Percentiles rank a stretch among this genome's conserved stretches.
These are phyloP conservation scores for Fusarium albidum DNA, from an alignment of 2,329 filamentous ascomycete genomes.

Conservation along the genomic window DNA sequence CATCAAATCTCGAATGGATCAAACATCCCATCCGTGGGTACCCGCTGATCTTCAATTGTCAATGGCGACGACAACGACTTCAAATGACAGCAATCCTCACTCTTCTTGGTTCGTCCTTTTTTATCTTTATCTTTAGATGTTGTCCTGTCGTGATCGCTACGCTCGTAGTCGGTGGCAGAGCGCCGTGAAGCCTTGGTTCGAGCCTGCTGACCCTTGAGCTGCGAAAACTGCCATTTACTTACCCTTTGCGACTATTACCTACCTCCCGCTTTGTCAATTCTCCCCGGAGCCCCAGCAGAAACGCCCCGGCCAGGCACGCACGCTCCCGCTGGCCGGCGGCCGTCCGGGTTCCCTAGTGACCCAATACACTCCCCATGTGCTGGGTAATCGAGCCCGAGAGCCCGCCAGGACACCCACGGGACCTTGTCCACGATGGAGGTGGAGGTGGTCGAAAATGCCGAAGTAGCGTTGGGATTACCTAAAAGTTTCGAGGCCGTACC, in stretches of 20 bases:
- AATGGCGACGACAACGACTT: too few species aligned
- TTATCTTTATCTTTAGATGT: too few species aligned
- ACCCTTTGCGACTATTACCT: neutral
- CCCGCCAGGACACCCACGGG: constrained; percentile 11
- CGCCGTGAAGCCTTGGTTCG: neutral
- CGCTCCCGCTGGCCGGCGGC: constrained; percentile 25
- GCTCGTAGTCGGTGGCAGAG: too few species aligned
- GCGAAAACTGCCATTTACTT: constrained; percentile 14
- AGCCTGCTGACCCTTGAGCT: neutral
- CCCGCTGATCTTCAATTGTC: neutral
- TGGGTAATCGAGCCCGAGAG: constrained; percentile 15
- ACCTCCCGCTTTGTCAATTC: constrained; percentile 1
- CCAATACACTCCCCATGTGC: constrained; percentile 4
- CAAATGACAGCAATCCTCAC: too few species aligned
- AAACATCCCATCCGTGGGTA: neutral
- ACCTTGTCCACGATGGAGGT: constrained; percentile 35
- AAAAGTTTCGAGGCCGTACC: constrained; percentile 43
- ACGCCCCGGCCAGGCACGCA: constrained; percentile 25
- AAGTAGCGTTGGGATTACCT: constrained; percentile 47
- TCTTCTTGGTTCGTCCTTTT: too few species aligned
- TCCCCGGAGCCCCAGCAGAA: constrained; percentile 10
- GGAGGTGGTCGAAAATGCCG: constrained; percentile 38
- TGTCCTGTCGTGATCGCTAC: too few species aligned
- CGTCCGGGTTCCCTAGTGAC: constrained; percentile 8
- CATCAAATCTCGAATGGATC: neutral